Evolutionary conservation across 148 eudicot species (phyloP), one percentile per base, ranked within the genome.

Genomic region (Arbutus unedo): DNA sequence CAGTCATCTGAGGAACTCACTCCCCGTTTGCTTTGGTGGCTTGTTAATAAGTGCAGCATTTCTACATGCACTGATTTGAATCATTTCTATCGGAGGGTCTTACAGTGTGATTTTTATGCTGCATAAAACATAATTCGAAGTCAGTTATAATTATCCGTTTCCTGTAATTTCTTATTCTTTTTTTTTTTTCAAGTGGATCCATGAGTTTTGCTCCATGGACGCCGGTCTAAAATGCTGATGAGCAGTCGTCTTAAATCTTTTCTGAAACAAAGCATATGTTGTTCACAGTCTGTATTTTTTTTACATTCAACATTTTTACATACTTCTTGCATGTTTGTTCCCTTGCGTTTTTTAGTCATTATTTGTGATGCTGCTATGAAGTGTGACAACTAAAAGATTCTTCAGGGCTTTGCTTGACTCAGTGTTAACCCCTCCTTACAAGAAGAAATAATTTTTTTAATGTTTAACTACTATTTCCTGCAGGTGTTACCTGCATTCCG

Each of bases 401-500:
- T 11, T 49, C 10, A 25, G 62, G 57, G 79, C 62, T 76, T 75
- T 54, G 11, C 64, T 77, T 77, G 64, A 50, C 16, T 44, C 41
- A 7, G 48, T 54, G 15, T 21, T 14, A 21, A 9, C 41, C 5
- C 19, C 31, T 74, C 23, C 4, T 3, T 43, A 23, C 11, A 44
- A 21, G 54, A 16, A n/a, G 21, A 41, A 77, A n/a, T 5, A 44
- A 81, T 31, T 31, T 38, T 19, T 72, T 9, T 8, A 71, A 10
- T 53, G 67, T 23, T 31, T 57, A 14, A 73, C 55, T 57, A 19
- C 21, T 15, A n/a, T 56, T 2, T 79, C 82, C 78, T 81, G 78
- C 89, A 96, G 99, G 90, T 94, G 98, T 88, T 93, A 90, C 91
- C 86, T 96, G 82, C 90, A 87, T 80, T 82, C 92, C 67, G 93